Evolutionary conservation across 1,139 yeast genomes (phyloP).

Genomic region (Hanseniaspora gamundiae): DNA sequence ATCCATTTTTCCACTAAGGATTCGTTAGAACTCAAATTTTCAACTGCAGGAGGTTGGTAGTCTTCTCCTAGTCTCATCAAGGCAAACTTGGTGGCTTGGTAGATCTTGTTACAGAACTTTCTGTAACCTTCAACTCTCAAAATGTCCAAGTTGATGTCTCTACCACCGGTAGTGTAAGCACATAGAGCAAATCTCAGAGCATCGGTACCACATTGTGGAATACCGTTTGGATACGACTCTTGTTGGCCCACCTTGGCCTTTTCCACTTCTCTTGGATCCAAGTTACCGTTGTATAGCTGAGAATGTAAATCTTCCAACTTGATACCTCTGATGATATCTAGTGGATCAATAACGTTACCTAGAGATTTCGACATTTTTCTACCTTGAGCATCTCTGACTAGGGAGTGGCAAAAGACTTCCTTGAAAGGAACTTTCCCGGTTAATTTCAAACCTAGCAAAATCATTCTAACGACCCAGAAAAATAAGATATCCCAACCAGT

Average conservation of each 20-base stretch:
- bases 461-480: conserved; percentile 98
- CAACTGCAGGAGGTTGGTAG: conserved; percentile 64
- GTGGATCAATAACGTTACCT: conserved; percentile 93
- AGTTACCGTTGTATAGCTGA: conserved; percentile 67
- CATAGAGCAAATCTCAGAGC: conserved; percentile 96
- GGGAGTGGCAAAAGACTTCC: conserved; percentile 96
- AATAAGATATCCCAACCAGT: conserved; percentile 99
- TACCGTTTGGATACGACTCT: conserved; percentile 88
- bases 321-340: conserved; percentile 86
- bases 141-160: conserved; percentile 93
- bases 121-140: conserved; percentile 97
- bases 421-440: conserved; percentile 88
- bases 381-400: conserved; percentile 98
- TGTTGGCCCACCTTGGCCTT: conserved; percentile 85
- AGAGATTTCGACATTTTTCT: conserved; percentile 97
- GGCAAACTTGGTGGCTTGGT: conserved; percentile 96
- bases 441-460: conserved; percentile 77
- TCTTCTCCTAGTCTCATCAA: conserved; percentile 85
- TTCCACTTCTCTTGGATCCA: conserved; percentile 79
- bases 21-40: conserved; percentile 60
- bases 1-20: conserved; percentile 96
- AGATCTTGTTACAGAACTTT: conserved; percentile 97
- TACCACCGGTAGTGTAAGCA: conserved; percentile 97
- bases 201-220: conserved; percentile 99
- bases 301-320: conserved; percentile 69